Evolutionary conservation across 441 rosid species (phyloP).

Genomic region (Adansonia rubrostipa): DNA sequence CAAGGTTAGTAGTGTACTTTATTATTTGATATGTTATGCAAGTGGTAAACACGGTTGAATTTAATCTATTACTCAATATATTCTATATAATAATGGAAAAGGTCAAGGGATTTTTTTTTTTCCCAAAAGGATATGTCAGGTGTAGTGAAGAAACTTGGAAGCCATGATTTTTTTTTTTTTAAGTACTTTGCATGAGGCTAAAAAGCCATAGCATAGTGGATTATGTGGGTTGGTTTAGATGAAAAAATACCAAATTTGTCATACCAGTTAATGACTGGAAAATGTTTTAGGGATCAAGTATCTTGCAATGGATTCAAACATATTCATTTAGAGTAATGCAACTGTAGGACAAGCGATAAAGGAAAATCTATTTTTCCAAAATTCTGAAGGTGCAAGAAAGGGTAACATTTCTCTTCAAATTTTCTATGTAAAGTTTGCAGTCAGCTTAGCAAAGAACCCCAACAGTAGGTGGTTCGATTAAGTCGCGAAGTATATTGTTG

Average conservation of each 20-base stretch:
- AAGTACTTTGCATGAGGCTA: neutral
- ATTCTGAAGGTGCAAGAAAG: neutral
- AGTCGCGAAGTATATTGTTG: neutral
- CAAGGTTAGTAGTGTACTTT: neutral
- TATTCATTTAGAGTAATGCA: neutral
- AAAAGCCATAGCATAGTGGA: neutral
- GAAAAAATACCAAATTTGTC: neutral
- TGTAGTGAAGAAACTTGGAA: neutral
- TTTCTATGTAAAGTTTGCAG: neutral
- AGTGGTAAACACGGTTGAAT: neutral
- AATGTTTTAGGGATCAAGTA: neutral
- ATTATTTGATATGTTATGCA: neutral
- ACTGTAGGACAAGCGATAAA: too few relatives aligned
- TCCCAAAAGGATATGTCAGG: neutral
- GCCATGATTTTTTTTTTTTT: neutral
- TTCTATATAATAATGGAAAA: neutral
- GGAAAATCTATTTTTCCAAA: too few relatives aligned
- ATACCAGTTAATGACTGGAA: neutral
- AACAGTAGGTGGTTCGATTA: neutral
- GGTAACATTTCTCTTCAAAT: neutral
- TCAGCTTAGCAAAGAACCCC: neutral
- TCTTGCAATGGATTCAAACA: neutral
- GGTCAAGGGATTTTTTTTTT: neutral
- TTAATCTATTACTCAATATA: neutral
- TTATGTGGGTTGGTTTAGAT: conserved; percentile 2